Conservation (phyloP, 78 protist genomes). For the Dictyostelium citrinum region DNA sequence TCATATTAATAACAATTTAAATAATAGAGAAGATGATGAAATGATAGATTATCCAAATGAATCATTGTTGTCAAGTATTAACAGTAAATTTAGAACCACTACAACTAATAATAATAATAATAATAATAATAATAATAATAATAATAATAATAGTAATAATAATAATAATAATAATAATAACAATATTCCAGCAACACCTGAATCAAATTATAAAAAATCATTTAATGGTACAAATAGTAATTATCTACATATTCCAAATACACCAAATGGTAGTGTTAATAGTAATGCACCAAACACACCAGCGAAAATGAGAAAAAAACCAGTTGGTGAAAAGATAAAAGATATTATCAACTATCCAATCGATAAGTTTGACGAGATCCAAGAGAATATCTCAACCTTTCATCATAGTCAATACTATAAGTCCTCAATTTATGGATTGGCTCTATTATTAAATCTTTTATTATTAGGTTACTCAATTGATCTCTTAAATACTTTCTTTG, state of each 20-base stretch:
- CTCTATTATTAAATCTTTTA: constrained; percentile 1
- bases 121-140: neutral
- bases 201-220: neutral
- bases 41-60: constrained; percentile 33
- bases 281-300: neutral
- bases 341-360: constrained; percentile 21
- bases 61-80: neutral
- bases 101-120: neutral
- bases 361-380: constrained; percentile 36
- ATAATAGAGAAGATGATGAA: neutral
- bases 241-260: neutral
- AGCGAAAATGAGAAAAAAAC: neutral
- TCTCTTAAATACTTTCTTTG: constrained; percentile 7
- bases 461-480: constrained; percentile 37
- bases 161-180: neutral
- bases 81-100: neutral
- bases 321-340: neutral
- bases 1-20: neutral
- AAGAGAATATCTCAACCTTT: neutral
- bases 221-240: neutral
- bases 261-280: neutral
- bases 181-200: neutral
- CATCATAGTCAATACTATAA: neutral
- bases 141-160: neutral
- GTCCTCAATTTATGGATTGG: neutral